Evolutionary conservation across 78 protist genomes (phyloP), one percentile per base, ranked within the genome.

Genomic region (Dictyostelium capitatum): DNA sequence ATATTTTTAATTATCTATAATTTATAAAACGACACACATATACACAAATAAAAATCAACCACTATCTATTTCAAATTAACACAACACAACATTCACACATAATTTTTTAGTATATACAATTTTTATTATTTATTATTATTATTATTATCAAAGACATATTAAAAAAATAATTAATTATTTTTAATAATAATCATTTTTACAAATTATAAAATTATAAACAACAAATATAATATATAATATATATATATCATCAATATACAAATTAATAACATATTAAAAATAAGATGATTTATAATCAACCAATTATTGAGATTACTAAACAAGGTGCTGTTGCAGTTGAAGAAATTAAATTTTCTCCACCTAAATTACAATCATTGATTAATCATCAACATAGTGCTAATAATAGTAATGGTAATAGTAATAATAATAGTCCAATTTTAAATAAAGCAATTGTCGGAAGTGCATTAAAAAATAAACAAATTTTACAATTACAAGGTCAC

Each of bases 251-350:
- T 20, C 6, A 28, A 9, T n/a, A 64, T 20, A 10, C 14, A 64
- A 20, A 23, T 11, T 64, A n/a, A 64, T 28, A 23, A 65, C 28
- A 19, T 54, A 19, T 17, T 54, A 54, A 54, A 54, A 19, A 19
- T 54, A 17, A 48, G 47, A 73, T 73, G 79, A 77, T 67, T 32
- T 67, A 67, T 67, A 79, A 80, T 43, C 87, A 80, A 62, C 46
- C 87, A n/a, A 14, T 85, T 8, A 64, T 57, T 8, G 92, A 85
- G 74, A 85, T 85, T 48, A 75, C 53, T 9, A 85, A 85, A 47
- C 92, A 85, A 85, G 83, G 83, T 30, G 92, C 92, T 1, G 83
- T 85, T 0, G 92, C 92, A 15, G 92, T 85, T 7, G 92, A 85
- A 28, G 92, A 85, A 23, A 41, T 85, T 30, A 85, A 79, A 75